Base-by-base conservation (phyloP, 768 basidiomycete species). In the Boletus fagicola region DNA sequence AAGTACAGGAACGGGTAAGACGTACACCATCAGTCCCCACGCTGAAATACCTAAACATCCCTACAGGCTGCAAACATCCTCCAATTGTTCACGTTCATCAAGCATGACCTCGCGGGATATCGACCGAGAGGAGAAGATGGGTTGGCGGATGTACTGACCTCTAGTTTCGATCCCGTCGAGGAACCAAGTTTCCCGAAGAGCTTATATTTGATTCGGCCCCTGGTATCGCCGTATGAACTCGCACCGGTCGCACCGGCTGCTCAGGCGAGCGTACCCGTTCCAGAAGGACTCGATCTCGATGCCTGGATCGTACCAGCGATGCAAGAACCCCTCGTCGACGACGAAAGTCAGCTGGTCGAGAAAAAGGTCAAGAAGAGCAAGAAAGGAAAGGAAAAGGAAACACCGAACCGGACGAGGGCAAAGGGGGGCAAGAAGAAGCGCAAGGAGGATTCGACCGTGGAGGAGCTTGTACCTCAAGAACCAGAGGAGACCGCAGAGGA, bases 1-100 rank as follows among this genome's bases (percentile, higher is more conserved):
- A 98, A 66, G 87, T 98, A 12, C 94, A 97, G 74, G 95, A 98
- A 72, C 80, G 96, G 66, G 93, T 92, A 60, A 61, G 86, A 76
- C 30, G 10, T 35, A 31, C n/a, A 15, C 59, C 36, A 30, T 44
- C 38, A 0, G 6, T 46, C 15, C 16, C 10, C 22, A 8, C 15
- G 9, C 20, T n/a, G 26, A 56, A 59, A 56, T 38, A 55, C 39
- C 20, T 36, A 45, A 40, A 51, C 40, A 54, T 22, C 40, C 28
- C 16, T 13, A 39, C 59, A 94, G 92, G 91, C 92, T n/a, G 87
- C 90, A 20, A 92, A 94, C 62, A 78, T 85, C 31, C 71, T 85
- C 10, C 86, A 91, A 62, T 73, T 95, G 2, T 86, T 92, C 68
- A 79, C 78, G 2, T 90, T 94, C 63, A 81, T 94, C 50, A 79